Base-by-base conservation (phyloP, 108 stramenopile genomes). In the Asterionellopsis glacialis region DNA sequence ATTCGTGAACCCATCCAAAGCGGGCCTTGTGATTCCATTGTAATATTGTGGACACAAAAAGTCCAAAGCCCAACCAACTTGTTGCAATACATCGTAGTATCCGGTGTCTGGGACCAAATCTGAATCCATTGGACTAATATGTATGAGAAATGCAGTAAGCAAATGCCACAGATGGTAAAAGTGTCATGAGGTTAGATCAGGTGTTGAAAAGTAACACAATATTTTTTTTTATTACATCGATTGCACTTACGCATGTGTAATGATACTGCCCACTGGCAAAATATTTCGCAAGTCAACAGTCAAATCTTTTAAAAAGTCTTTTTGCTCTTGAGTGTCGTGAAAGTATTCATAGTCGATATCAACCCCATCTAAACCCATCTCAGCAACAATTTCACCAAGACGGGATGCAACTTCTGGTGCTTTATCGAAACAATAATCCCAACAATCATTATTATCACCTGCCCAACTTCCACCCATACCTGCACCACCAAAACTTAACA, bases 341-440 rank as follows among this genome's bases (percentile, higher is more conserved):
- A 80, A 84, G 56, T 85, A 85, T 41, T 85, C 84, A 60, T 82
- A 85, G 64, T 85, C 84, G 47, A 85, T 79, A 38, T 85, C 84
- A 4, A 85, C 55, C 9, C 84, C 81, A 41, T 82, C 81, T 13
- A 82, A 47, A 1, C 61, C 55, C 40, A 81, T 72, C 15, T 73
- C 65, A 9, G 77, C 23, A 0, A 80, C 67, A 40, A 85, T 79
- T 16, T 48, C 57, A 24, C 72, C 67, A 11, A 85, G 66, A 7
- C 63, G 53, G 16, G 64, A 61, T 11, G 76, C 64, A 14, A 85
- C 66, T 15, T 69, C 24, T 4, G 75, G 60, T 57, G 82, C 80
- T 57, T 57, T 69, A 11, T 75, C 84, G 42, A 69, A 85, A 51
- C 84, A 85, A 51, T 85, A 82, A 1, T 85, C 84, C 84, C 84